Base-by-base conservation (phyloP, 129 eudicot species). In the Arctium minus region DNA sequence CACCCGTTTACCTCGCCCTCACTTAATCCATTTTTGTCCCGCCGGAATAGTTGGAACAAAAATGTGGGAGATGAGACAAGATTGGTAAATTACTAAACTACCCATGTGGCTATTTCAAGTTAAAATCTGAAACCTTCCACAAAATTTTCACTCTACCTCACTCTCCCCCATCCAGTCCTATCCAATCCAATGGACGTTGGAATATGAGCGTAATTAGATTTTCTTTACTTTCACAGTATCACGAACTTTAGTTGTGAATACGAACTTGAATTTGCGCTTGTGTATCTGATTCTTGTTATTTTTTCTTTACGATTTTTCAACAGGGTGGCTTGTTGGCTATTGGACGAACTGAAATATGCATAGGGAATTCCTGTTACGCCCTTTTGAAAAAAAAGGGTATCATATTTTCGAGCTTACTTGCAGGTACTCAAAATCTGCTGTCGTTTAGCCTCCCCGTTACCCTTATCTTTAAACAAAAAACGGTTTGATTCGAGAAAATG, bases 401-500 rank as follows among this genome's bases (percentile, higher is more conserved):
- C 29, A 18, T 17, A 56, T 56, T 56, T 56, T 56, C 67, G 67
- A 56, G 50, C 50, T 44, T 44, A 44, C 50, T 44, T 44, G 50
- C 39, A 8, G 18, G 72, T 42, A 71, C 35, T 80, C 33, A 44
- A 72, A 72, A 33, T 29, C 75, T 69, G 72, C 30, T 53, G 84
- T 53, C 29, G 30, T 35, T 71, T 33, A 71, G 78, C 22, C 53
- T 50, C 60, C 72, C 17, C 13, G 56, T 11, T 50, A 72, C 72
- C 56, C 77, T 40, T 39, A 4, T 56, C 67, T 73, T 40, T 65
- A 2, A 65, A 13, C 11, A 12, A 30, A 80, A 69, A 70, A 83
- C 72, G 73, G 77, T 50, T 70, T 17, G 42, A 35, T 50, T 17
- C 33, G 72, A 38, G 67, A 56, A 56, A 83, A 70, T 76, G 86